Percentiles rank a stretch among this genome's conserved stretches.
Conservation (phyloP, 331 rosid species). For the Rosa hybrid region DNA sequence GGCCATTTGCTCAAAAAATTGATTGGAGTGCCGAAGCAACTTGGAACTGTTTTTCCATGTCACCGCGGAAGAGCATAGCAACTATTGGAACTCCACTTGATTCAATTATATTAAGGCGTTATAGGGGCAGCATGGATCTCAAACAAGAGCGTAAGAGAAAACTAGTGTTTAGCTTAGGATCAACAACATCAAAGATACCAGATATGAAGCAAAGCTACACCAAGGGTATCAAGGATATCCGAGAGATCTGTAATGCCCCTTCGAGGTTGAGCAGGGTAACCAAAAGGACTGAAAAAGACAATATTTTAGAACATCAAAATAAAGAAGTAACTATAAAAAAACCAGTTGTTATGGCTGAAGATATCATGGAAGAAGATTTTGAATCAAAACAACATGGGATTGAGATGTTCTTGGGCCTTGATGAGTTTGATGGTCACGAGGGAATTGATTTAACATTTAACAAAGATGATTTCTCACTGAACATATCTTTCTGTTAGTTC, state of each 20-base stretch:
- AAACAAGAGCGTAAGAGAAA: conserved; percentile 16
- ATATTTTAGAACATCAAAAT: too few relatives aligned
- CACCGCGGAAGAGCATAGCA: conserved; percentile 26
- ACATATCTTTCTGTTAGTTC: conserved; percentile 16
- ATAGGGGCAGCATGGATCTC: conserved; percentile 4
- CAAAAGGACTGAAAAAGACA: conserved; percentile 10
- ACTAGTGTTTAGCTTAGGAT: conserved; percentile 17
- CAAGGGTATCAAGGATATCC: background rate
- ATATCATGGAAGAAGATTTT: conserved; percentile 6
- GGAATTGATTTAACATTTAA: conserved; percentile 44
- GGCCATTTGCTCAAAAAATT: conserved; percentile 44
- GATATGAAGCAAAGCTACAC: conserved; percentile 4
- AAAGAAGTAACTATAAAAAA: background rate
- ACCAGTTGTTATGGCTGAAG: background rate
- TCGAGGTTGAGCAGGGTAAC: conserved; percentile 31
- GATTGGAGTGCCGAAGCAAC: conserved; percentile 34
- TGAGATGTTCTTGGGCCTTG: conserved; percentile 56
- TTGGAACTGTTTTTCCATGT: conserved; percentile 39
- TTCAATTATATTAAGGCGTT: background rate
- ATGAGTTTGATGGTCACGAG: conserved; percentile 56
- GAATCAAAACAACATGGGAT: conserved; percentile 36
- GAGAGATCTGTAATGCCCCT: too few relatives aligned
- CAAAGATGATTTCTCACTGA: conserved; percentile 29
- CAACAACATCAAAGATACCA: conserved; percentile 18
- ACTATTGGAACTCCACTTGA: background rate